Percentiles rank a stretch among this genome's conserved stretches.
Evolutionary conservation across 768 basidiomycete genomes (phyloP).

Genomic region (Dentipellis fragilis): DNA sequence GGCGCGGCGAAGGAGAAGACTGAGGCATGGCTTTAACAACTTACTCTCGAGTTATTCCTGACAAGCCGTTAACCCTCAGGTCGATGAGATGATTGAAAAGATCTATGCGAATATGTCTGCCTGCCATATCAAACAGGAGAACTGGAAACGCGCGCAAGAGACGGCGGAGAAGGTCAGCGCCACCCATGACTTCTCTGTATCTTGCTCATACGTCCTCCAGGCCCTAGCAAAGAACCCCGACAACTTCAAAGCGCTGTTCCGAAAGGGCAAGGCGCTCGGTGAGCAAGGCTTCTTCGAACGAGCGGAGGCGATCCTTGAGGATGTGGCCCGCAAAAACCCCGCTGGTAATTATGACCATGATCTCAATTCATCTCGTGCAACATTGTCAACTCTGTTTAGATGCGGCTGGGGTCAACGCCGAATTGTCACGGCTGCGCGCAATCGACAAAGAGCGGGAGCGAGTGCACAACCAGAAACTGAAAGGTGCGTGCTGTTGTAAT

Average conservation of each 20-base stretch:
- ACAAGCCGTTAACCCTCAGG: constrained; percentile 28
- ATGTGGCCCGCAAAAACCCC: constrained; percentile 54
- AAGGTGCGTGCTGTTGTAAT: constrained; percentile 29
- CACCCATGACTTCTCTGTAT: not conserved
- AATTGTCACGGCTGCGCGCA: constrained; percentile 48
- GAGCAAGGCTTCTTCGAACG: constrained; percentile 72
- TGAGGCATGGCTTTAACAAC: constrained; percentile 35
- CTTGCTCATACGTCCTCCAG: constrained; percentile 26
- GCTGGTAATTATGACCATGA: constrained; percentile 29
- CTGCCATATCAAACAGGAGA: constrained; percentile 70
- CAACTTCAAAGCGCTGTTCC: constrained; percentile 72
- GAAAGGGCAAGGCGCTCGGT: constrained; percentile 72
- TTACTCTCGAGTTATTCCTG: not conserved
- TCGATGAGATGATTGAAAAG: constrained; percentile 69
- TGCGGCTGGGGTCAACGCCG: constrained; percentile 47
- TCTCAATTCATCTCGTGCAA: not conserved
- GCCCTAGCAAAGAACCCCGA: constrained; percentile 64
- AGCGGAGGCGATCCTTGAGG: constrained; percentile 53
- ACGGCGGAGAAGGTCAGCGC: constrained; percentile 64
- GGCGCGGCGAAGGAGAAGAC: constrained; percentile 45
- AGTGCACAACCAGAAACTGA: constrained; percentile 59
- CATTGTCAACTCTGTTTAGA: constrained; percentile 26
- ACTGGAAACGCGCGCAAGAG: constrained; percentile 71
- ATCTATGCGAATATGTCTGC: constrained; percentile 82
- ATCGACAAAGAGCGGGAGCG: constrained; percentile 62